Base-by-base conservation (phyloP, 257 asterid genomes). In the Galeopsis tetrahit region DNA sequence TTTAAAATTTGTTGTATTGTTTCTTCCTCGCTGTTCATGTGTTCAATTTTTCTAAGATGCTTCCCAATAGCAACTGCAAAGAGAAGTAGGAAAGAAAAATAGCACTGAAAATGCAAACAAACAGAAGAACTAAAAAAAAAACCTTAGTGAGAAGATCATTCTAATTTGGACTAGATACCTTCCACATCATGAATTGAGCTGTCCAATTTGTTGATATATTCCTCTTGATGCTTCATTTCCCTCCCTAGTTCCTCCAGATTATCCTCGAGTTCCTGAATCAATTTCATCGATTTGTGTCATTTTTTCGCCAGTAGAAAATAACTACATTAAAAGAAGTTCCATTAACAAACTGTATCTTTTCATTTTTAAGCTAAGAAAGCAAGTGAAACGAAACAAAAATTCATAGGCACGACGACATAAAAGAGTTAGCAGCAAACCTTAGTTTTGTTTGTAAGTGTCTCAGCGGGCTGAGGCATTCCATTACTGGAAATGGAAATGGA, bases 151-250 rank as follows among this genome's bases (percentile, higher is more conserved):
- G 72, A 66, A 21, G 10, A 55, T 69, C 36, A 35, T 15, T 73
- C 81, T 21, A 39, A 39, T 39, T 39, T 21, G 28, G 72, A 34
- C 31, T n/a, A 33, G 49, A 39, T 76, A 89, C 96, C 90, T 82
- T 80, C 85, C 83, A 73, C 42, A 71, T 90, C 93, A n/a, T 84
- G 75, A 77, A 88, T 85, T 65, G 85, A 77, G 38, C 78, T 89
- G 40, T 86, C 97, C 79, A 87, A 51, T 38, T 62, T 80, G 80
- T 70, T 82, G 82, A 87, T n/a, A 78, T 78, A 85, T 34, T 77
- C 93, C 76, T 88, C 96, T 10, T 86, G 79, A 42, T 93, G 96
- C 78, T 89, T 90, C n/a, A n/a, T n/a, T n/a, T n/a, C n/a, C n/a
- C n/a, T n/a, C n/a, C n/a, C n/a, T n/a, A n/a, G n/a, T n/a, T n/a